phyloP scores from a whole-genome alignment of 2,329 filamentous ascomycete species.

The Fusarium coicis region DNA sequence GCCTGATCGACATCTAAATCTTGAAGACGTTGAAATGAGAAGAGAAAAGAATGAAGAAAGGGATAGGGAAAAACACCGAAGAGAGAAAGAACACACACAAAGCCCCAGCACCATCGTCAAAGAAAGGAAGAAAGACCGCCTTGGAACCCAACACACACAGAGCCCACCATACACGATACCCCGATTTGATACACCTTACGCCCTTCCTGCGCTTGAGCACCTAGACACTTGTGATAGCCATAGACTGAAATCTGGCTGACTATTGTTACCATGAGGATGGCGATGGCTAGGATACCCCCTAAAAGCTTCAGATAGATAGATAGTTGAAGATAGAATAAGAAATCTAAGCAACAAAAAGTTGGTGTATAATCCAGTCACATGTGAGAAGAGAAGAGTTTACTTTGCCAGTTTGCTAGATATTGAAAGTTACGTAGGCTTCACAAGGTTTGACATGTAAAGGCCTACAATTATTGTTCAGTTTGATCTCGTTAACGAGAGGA shows the following conservation, averaged over 20 bases:
- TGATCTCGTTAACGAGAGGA: background rate
- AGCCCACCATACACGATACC: background rate
- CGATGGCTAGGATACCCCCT: background rate
- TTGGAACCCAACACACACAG: background rate
- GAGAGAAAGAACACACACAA: background rate
- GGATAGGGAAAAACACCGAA: background rate
- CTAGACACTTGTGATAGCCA: background rate
- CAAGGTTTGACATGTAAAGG: background rate
- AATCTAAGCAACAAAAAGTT: background rate
- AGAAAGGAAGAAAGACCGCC: background rate
- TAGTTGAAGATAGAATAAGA: background rate
- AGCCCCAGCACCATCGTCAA: background rate
- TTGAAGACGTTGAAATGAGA: background rate
- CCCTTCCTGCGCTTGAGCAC: background rate
- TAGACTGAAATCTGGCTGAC: background rate
- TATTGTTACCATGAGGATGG: background rate
- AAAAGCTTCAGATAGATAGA: background rate
- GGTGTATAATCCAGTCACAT: background rate
- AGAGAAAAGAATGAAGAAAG: background rate
- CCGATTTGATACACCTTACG: background rate
- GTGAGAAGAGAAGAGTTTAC: background rate
- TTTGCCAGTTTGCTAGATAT: background rate
- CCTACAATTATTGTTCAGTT: background rate
- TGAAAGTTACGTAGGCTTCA: no score
- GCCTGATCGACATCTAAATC: background rate